Evolutionary conservation across 2,329 filamentous ascomycete species (phyloP).

Genomic region (Neonectria neomacrospora): DNA sequence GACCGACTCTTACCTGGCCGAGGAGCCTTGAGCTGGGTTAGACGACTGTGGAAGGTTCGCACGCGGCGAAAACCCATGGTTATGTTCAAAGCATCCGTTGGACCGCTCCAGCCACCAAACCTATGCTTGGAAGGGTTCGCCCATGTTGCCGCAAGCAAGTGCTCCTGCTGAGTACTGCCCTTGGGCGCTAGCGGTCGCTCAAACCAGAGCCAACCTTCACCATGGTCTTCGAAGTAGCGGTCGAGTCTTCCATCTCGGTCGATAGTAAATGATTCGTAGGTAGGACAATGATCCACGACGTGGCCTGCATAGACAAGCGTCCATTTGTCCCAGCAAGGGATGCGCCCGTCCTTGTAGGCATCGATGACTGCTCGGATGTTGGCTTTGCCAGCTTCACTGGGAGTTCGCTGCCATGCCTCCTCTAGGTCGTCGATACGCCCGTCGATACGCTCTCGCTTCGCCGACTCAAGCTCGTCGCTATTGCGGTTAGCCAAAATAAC

Average conservation of each 20-base stretch:
- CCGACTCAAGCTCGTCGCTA: constrained; percentile 41
- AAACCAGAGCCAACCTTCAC: constrained; percentile 44
- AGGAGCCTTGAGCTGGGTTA: background rate
- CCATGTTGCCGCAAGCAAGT: constrained; percentile 42
- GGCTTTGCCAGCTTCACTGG: constrained; percentile 20
- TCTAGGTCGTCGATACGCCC: constrained; percentile 22
- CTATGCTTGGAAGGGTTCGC: constrained; percentile 27
- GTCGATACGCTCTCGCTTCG: constrained; percentile 32
- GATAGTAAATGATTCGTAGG: constrained; percentile 41
- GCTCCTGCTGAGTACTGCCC: constrained; percentile 25
- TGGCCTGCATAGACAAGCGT: constrained; percentile 40
- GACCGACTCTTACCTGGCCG: background rate
- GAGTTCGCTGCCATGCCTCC: constrained; percentile 20
- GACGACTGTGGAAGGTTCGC: constrained; percentile 36
- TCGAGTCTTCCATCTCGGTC: constrained; percentile 39
- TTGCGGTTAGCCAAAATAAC: constrained; percentile 9
- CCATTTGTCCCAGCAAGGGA: constrained; percentile 42
- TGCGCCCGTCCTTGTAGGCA: constrained; percentile 33
- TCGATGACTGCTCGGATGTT: constrained; percentile 39
- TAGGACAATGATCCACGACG: constrained; percentile 35
- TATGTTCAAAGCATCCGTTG: constrained; percentile 32
- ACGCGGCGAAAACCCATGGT: constrained; percentile 44
- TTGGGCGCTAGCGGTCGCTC: constrained; percentile 37
- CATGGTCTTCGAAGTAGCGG: constrained; percentile 35
- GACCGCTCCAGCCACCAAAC: constrained; percentile 5